Evolutionary conservation across 441 rosid species (phyloP), one percentile per base, ranked within the genome.

Genomic region (Erodium chrysanthum): DNA sequence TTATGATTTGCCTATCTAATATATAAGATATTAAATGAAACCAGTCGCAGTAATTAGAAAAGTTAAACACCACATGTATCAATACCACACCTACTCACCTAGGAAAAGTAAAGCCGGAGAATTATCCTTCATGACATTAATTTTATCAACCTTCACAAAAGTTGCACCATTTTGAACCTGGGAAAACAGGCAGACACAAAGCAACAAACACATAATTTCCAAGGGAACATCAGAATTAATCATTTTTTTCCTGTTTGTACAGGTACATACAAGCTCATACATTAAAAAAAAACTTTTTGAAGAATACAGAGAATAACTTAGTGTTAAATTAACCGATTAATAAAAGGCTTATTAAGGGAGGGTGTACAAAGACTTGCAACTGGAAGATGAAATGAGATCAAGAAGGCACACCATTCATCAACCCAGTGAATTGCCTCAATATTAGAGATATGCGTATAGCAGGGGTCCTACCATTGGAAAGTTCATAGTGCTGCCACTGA

Each of bases 91-190:
- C 98, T 81, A 77, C 63, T 69, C 77, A 78, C 98, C 98, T 81
- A 77, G 88, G 79, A 93, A 83, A 73, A 88, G 79, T 73, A 93
- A 77, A 74, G 97, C 93, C 14, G 97, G 98, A 58, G 96, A 86
- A 59, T 79, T 84, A 76, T 91, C 95, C 85, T 88, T 88, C 70
- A 61, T 72, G 60, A 85, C 46, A 74, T 86, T 74, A 29, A 89
- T 68, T 85, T 88, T 93, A 86, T 93, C 97, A 65, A 93, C 83
- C 83, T 86, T 91, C 65, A 93, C 82, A 73, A 85, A 84, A 8
- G 96, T 89, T 31, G 98, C 96, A 70, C 97, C 96, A 70, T 89
- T 84, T 31, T 84, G 93, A 62, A 85, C 76, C 98, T 93, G 83
- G 78, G 73, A 69, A 67, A 69, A 72, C 21, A 74, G 40, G 50